Evolutionary conservation across 2,329 filamentous ascomycete genomes (phyloP).

Genomic region (Penicillium palitans): DNA sequence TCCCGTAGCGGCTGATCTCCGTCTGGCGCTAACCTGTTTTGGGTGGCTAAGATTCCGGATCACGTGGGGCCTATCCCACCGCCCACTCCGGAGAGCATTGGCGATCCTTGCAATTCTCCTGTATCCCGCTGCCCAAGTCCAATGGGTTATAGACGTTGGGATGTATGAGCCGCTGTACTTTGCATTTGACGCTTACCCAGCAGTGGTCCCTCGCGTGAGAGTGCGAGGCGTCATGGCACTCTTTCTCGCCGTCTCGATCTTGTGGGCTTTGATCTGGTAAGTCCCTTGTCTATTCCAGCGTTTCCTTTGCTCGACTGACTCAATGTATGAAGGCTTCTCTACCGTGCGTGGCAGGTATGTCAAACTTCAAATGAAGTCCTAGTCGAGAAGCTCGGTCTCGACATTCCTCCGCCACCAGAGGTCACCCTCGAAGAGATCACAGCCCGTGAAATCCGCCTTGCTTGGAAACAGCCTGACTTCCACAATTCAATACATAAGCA

Average conservation of each 20-base stretch:
- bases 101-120: slow-evolving; percentile 6
- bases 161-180: slow-evolving; percentile 50
- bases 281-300: slow-evolving; percentile 12
- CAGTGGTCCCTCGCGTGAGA: slow-evolving; percentile 48
- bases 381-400: slow-evolving; percentile 86
- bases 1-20: slow-evolving; percentile 24
- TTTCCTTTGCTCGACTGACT: slow-evolving; percentile 4
- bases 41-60: not conserved
- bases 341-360: slow-evolving; percentile 83
- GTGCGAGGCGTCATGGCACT: slow-evolving; percentile 53
- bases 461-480: slow-evolving; percentile 77
- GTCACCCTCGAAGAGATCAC: slow-evolving; percentile 89
- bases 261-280: slow-evolving; percentile 53
- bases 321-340: slow-evolving; percentile 64
- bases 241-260: slow-evolving; percentile 48
- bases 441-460: slow-evolving; percentile 80
- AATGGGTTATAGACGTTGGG: slow-evolving; percentile 42
- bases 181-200: slow-evolving; percentile 48
- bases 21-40: slow-evolving; percentile 12
- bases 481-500: slow-evolving; percentile 76
- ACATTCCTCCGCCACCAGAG: slow-evolving; percentile 85
- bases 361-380: slow-evolving; percentile 89
- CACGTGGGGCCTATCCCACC: slow-evolving; percentile 6
- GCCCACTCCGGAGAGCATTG: slow-evolving; percentile 6
- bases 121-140: slow-evolving; percentile 27